A percentile compares a stretch with the other conserved stretches of the same genome.
These are phyloP conservation scores for Russula brevipes DNA, from an alignment of 768 basidiomycete species.

Conservation along the genomic window DNA sequence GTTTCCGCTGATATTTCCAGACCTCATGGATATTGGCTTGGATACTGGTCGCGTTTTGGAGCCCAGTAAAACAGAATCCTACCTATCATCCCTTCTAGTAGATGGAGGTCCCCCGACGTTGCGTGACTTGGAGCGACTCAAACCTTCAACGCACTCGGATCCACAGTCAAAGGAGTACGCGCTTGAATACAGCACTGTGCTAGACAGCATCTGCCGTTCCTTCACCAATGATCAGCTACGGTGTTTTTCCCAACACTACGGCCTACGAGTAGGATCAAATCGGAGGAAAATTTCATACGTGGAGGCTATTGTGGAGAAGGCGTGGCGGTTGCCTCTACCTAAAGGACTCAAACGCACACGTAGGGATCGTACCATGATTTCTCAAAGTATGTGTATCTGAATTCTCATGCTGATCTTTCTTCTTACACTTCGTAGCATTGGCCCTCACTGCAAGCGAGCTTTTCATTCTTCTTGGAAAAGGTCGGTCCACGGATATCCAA, in stretches of 20 bases:
- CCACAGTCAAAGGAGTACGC: conserved; percentile 46
- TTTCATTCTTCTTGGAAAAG: conserved; percentile 69
- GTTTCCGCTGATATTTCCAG: background rate
- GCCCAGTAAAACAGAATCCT: conserved; percentile 47
- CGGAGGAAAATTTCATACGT: conserved; percentile 40
- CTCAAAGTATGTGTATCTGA: conserved; percentile 40
- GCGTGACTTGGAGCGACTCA: conserved; percentile 56
- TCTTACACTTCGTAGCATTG: conserved; percentile 40
- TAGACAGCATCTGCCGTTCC: conserved; percentile 50
- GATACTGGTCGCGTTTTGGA: conserved; percentile 31
- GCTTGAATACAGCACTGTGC: conserved; percentile 46
- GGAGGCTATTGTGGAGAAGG: conserved; percentile 52
- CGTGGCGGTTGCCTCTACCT: conserved; percentile 67
- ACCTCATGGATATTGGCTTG: background rate
- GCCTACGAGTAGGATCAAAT: conserved; percentile 31
- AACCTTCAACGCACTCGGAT: conserved; percentile 39
- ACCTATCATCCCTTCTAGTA: conserved; percentile 49
- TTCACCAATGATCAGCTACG: conserved; percentile 62
- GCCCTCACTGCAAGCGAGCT: conserved; percentile 53
- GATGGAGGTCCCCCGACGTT: conserved; percentile 47
- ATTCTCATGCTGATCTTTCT: background rate
- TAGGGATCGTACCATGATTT: conserved; percentile 42
- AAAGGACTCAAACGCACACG: conserved; percentile 45
- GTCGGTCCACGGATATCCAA: conserved; percentile 33
- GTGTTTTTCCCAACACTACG: conserved; percentile 47